phyloP scores from a whole-genome alignment of 2,329 filamentous ascomycete genomes.

The Acrocalymma vagum region DNA sequence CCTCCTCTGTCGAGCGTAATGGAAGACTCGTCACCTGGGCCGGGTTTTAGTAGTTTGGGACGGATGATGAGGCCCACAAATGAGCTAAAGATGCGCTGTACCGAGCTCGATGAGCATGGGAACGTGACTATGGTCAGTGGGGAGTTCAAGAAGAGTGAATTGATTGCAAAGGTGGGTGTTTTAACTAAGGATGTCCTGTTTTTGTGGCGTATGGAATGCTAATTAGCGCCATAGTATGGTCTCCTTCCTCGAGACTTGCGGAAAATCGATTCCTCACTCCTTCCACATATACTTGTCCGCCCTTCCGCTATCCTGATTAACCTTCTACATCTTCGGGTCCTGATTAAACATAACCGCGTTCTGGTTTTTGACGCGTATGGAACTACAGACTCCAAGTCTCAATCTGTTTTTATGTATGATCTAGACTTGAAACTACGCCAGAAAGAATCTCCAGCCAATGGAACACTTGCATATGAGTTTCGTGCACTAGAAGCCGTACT shows the following conservation, averaged over 20 bases:
- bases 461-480: slow-evolving; percentile 87
- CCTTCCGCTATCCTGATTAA: slow-evolving; percentile 95
- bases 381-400: slow-evolving; percentile 91
- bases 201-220: slow-evolving; percentile 7
- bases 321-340: slow-evolving; percentile 90
- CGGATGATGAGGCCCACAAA: slow-evolving; percentile 81
- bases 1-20: slow-evolving; percentile 58
- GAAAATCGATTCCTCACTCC: slow-evolving; percentile 95
- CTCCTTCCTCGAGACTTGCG: slow-evolving; percentile 92
- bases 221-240: slow-evolving; percentile 72
- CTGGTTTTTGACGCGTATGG: slow-evolving; percentile 97
- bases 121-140: slow-evolving; percentile 92
- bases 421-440: slow-evolving; percentile 91
- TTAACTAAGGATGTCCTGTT: neutral
- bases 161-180: slow-evolving; percentile 82
- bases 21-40: slow-evolving; percentile 61
- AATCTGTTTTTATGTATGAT: slow-evolving; percentile 98
- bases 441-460: slow-evolving; percentile 65
- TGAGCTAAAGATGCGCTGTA: slow-evolving; percentile 88
- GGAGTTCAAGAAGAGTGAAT: slow-evolving; percentile 96
- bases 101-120: slow-evolving; percentile 91
- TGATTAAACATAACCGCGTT: slow-evolving; percentile 94
- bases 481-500: slow-evolving; percentile 93
- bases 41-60: slow-evolving; percentile 61
- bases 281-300: slow-evolving; percentile 94